Evolutionary conservation across 805 yeast genomes (phyloP).

Genomic region (Saccharomycopsis schoenii): DNA sequence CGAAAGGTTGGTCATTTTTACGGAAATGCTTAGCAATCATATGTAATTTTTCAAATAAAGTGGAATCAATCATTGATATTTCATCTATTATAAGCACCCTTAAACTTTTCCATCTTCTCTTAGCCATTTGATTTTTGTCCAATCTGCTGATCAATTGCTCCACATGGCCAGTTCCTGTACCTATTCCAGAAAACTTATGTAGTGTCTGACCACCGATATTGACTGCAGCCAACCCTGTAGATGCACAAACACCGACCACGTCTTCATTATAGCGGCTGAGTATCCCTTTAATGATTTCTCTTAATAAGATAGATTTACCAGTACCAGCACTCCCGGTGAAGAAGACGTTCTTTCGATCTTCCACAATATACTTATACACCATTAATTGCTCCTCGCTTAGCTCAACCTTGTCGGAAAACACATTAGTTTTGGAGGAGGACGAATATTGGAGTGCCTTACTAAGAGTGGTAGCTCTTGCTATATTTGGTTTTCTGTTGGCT

Average conservation of each 20-base stretch:
- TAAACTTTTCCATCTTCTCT: constrained; percentile 53
- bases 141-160: constrained; percentile 39
- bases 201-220: constrained; percentile 87
- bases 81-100: constrained; percentile 82
- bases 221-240: constrained; percentile 93
- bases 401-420: constrained; percentile 10
- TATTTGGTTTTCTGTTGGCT: neutral
- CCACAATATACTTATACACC: constrained; percentile 44
- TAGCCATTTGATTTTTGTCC: constrained; percentile 33
- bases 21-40: constrained; percentile 52
- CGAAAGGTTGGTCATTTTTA: constrained; percentile 56
- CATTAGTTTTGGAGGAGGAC: neutral
- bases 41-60: constrained; percentile 65
- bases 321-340: constrained; percentile 86
- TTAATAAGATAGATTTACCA: constrained; percentile 65
- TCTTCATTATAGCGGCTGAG: constrained; percentile 32
- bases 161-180: constrained; percentile 53
- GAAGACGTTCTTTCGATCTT: constrained; percentile 45
- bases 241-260: constrained; percentile 80
- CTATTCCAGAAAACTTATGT: constrained; percentile 79
- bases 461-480: neutral
- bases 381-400: constrained; percentile 39
- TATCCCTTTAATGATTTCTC: constrained; percentile 51
- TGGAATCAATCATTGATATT: constrained; percentile 87
- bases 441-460: neutral